Percentiles rank a stretch among this genome's conserved stretches.
These are phyloP conservation scores for Leccinum fibrillosum DNA, from an alignment of 768 basidiomycete genomes.

Conservation along the genomic window DNA sequence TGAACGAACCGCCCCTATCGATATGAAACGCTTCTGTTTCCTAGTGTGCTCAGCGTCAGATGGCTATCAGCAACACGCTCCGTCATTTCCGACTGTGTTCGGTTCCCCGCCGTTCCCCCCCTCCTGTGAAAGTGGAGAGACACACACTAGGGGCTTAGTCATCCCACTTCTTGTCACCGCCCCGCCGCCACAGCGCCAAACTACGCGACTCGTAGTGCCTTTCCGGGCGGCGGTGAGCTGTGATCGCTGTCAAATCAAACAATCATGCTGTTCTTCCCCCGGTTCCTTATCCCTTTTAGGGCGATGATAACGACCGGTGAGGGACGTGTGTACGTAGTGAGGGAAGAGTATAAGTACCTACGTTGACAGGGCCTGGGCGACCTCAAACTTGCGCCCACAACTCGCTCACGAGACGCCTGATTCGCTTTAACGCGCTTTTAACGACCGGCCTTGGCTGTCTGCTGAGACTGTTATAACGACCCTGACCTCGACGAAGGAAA, in stretches of 20 bases:
- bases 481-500: background rate
- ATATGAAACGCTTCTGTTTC: conserved; percentile 7
- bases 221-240: background rate
- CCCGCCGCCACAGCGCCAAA: background rate
- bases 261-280: background rate
- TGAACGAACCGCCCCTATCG: conserved; percentile 15
- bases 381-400: background rate
- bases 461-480: background rate
- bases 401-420: background rate
- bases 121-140: too few relatives aligned
- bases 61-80: background rate
- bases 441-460: background rate
- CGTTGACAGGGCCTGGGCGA: background rate
- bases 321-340: background rate
- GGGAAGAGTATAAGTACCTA: background rate
- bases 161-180: background rate
- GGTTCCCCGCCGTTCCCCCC: background rate
- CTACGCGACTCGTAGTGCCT: background rate
- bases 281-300: background rate
- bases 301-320: background rate
- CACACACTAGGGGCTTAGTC: background rate
- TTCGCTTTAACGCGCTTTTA: background rate
- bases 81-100: background rate
- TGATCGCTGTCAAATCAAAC: background rate
- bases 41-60: background rate